phyloP scores from a whole-genome alignment of 495 filamentous ascomycete species.

The Cenococcum geophilum region DNA sequence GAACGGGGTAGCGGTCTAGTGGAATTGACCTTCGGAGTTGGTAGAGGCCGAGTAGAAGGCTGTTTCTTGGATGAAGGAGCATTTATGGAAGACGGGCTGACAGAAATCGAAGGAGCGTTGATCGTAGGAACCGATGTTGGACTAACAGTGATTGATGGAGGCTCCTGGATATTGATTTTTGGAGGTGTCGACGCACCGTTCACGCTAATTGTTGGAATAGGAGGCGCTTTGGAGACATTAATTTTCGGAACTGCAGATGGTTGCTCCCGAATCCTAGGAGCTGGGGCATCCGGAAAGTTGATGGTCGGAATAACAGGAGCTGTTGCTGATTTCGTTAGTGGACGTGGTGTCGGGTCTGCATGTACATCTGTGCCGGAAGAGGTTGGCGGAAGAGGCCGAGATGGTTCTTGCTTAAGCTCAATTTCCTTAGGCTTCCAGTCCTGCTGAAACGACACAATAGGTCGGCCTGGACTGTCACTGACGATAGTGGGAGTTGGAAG shows the following conservation, averaged over 20 bases:
- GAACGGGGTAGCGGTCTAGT: slow-evolving; percentile 36
- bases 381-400: slow-evolving; percentile 13
- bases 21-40: slow-evolving; percentile 44
- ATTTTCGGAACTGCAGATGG: slow-evolving; percentile 14
- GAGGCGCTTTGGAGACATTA: slow-evolving; percentile 6
- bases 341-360: slow-evolving; percentile 8
- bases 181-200: slow-evolving; percentile 41
- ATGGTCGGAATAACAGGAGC: slow-evolving; percentile 24
- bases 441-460: slow-evolving; percentile 87
- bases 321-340: slow-evolving; percentile 23
- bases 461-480: slow-evolving; percentile 74
- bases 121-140: slow-evolving; percentile 51
- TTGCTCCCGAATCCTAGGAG: neutral
- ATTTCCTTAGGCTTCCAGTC: slow-evolving; percentile 62
- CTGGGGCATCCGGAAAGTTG: slow-evolving; percentile 4
- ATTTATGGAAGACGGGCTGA: slow-evolving; percentile 12
- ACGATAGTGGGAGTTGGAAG: slow-evolving; percentile 80
- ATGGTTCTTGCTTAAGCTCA: slow-evolving; percentile 37
- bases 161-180: slow-evolving; percentile 50
- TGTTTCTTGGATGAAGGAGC: slow-evolving; percentile 6
- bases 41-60: slow-evolving; percentile 39
- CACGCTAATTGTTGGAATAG: slow-evolving; percentile 15
- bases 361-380: neutral
- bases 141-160: slow-evolving; percentile 41
- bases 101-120: slow-evolving; percentile 24